Evolutionary conservation across 768 basidiomycete species (phyloP), one percentile per base, ranked within the genome.

Genomic region (Saitozyma sp.): DNA sequence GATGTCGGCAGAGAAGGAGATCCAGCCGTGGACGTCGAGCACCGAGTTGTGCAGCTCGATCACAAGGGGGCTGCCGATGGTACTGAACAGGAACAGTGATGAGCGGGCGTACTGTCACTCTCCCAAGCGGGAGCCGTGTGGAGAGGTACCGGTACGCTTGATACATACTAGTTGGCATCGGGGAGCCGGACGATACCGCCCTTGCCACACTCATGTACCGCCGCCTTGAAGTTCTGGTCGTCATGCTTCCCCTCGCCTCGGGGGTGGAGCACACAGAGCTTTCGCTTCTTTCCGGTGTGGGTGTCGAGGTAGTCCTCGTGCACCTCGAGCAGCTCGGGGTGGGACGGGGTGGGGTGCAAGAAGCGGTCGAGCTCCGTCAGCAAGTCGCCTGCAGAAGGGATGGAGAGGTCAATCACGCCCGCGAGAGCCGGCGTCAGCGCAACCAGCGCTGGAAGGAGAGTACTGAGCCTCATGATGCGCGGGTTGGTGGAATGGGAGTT

Each of bases 1-100:
- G 19, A 80, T 75, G 53, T 83, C 81, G 45, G 54, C 53, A 61
- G 79, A 62, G 54, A 82, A 81, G 40, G 81, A 69, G 40, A 82
- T 65, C 11, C 77, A 81, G 13, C 81, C 80, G 38, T 68, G 66
- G 9, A 82, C 64, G 63, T 82, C 78, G 16, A 82, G 69, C 10
- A 70, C 52, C 6, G 79, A 73, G 59, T 82, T 71, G n/a, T 68
- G 51, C 9, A 82, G 68, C 8, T 74, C 70, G 2, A 81, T 81
- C 13, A 52, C 43, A 10, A 73, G 63, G 2, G 63, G 60, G 16
- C 56, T 52, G 29, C 58, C 63, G 53, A 73, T 73, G 29, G 68
- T 73, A 50, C 71, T 73, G 43, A 6, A 19, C 2, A 5, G 29
- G 29, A 29, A 29, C 29, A 29, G n/a, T 16, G 29, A 20, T 52